These are phyloP conservation scores for Tylopilus sp. DNA, from an alignment of 1,284 basidiomycete species.

Conservation along the genomic window DNA sequence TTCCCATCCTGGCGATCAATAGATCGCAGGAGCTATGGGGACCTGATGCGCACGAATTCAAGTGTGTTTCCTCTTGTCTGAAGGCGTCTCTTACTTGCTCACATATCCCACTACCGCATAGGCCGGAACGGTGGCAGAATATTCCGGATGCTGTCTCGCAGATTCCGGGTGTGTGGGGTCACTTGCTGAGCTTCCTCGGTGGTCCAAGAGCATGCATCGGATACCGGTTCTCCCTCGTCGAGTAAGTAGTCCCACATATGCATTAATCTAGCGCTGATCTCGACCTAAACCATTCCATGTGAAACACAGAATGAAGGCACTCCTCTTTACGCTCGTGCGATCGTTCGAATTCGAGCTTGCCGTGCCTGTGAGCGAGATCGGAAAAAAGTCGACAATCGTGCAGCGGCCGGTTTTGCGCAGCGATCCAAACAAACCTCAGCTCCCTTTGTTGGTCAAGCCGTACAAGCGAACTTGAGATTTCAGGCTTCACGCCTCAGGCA, in stretches of 20 bases:
- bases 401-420: conserved; percentile 40
- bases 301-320: conserved; percentile 53
- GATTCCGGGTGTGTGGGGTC: conserved; percentile 61
- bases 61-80: conserved; percentile 1
- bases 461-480: conserved; percentile 2
- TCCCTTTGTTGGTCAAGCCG: conserved; percentile 20
- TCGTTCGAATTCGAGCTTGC: conserved; percentile 55
- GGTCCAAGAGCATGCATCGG: conserved; percentile 67
- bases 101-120: conserved; percentile 1
- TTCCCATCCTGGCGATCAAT: conserved; percentile 45
- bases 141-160: conserved; percentile 44
- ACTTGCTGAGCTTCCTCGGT: conserved; percentile 59
- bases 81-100: not conserved
- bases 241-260: conserved; percentile 40
- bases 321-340: conserved; percentile 58
- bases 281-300: too few species aligned
- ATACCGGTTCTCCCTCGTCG: conserved; percentile 70
- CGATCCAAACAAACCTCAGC: conserved; percentile 14
- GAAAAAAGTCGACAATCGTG: conserved; percentile 39
- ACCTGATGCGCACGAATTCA: conserved; percentile 41
- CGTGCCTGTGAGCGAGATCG: conserved; percentile 43
- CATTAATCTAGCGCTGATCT: not conserved
- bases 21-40: conserved; percentile 45
- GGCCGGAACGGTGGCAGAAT: conserved; percentile 59
- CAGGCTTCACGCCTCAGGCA: not conserved